Conservation (phyloP, 2,329 filamentous ascomycete genomes). For the Aschersonia sp. region DNA sequence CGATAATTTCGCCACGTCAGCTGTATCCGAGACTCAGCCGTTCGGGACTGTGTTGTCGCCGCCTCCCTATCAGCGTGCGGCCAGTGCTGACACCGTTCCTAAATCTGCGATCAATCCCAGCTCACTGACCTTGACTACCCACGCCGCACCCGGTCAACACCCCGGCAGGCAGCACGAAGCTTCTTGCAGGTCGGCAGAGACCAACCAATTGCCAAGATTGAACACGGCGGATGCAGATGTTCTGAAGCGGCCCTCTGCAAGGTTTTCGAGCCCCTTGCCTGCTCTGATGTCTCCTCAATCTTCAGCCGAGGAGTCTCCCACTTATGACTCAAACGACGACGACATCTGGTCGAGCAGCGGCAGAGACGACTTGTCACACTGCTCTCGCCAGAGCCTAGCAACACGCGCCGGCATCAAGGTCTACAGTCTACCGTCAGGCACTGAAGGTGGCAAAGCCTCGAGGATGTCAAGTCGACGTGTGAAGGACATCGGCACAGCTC, state of each 20-base stretch:
- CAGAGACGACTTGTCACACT: slow-evolving; percentile 18
- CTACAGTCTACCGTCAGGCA: slow-evolving; percentile 32
- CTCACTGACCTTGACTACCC: slow-evolving; percentile 11
- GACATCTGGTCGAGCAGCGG: slow-evolving; percentile 21
- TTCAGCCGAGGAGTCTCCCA: slow-evolving; percentile 25
- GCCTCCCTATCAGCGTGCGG: slow-evolving; percentile 30
- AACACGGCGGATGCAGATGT: slow-evolving; percentile 11
- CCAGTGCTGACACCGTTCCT: slow-evolving; percentile 14
- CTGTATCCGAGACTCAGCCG: slow-evolving; percentile 26
- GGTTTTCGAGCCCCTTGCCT: slow-evolving; percentile 12
- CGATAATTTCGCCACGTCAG: slow-evolving; percentile 45
- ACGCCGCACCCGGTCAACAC: slow-evolving; percentile 8
- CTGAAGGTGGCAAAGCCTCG: slow-evolving; percentile 9
- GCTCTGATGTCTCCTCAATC: slow-evolving; percentile 23
- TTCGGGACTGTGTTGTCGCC: slow-evolving; percentile 35
- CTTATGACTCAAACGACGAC: slow-evolving; percentile 30
- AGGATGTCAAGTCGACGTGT: neutral
- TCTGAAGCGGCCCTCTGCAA: slow-evolving; percentile 11
- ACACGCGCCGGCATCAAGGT: slow-evolving; percentile 13
- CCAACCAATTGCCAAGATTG: slow-evolving; percentile 6
- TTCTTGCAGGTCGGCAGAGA: neutral
- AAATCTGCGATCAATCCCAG: slow-evolving; percentile 9
- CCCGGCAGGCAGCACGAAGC: slow-evolving; percentile 2
- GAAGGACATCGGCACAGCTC: slow-evolving; percentile 9
- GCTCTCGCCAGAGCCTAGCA: slow-evolving; percentile 7